Evolutionary conservation across 352 stramenopile species (phyloP), one percentile per base, ranked within the genome.

Genomic region (Pythium sp.): DNA sequence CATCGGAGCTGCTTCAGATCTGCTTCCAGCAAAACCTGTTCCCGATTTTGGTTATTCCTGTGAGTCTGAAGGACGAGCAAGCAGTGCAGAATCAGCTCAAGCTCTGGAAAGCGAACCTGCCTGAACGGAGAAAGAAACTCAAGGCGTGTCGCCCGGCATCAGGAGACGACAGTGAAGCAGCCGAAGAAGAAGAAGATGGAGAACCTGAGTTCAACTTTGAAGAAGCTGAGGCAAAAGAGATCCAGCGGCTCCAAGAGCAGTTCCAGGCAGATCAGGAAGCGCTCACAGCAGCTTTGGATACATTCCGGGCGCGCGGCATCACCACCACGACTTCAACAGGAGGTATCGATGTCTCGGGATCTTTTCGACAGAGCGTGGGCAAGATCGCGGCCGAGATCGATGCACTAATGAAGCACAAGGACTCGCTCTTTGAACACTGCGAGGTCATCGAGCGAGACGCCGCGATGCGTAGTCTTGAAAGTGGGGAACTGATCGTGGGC

Each of bases 21-120:
- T 87, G 76, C 54, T 85, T 89, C 20, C 63, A 77, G 61, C 64
- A 71, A 2, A 65, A 79, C 26, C n/a, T 90, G 22, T 84, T 88
- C 47, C 82, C 85, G 26, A 65, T 76, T 5, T 62, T 89, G n/a
- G 81, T 90, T 15, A 36, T 91, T 24, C 73, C 85, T 3, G 43
- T 89, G 4, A 56, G 62, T 1, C 47, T 76, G 2, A 64, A 71
- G 0, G 81, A 88, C 61, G 72, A 78, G 0, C 49, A 71, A 14
- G 51, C 62, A 6, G 60, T 87, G 15, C 38, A 71, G 9, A 53
- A 51, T n/a, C 72, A 77, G 53, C 68, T 86, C n/a, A 43, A n/a
- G 32, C 58, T 56, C 32, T 91, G 79, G 82, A 43, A 58, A 57
- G 54, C 57, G 4, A 68, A 57, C 20, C 64, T 79, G 11, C 74